Conservation (phyloP, 305 asterid species). For the Fraxinus ornus region DNA sequence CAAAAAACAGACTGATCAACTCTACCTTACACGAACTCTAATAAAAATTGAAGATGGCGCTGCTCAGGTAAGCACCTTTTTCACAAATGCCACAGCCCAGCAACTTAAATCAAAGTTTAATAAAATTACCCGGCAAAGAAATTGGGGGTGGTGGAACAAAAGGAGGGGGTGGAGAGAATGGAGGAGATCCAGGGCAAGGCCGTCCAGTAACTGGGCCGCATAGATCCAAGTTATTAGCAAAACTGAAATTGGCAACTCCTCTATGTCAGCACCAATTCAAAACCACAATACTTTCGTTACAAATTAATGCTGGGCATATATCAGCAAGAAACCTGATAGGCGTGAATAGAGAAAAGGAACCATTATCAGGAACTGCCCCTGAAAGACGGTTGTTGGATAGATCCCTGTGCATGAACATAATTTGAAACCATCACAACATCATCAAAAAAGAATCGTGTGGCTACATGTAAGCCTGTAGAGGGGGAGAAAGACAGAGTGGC, state of each 20-base stretch:
- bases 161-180: conserved; percentile 98
- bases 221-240: conserved; percentile 89
- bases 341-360: conserved; percentile 92
- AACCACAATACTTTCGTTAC: conserved; percentile 9
- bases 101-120: neutral
- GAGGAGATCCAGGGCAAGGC: conserved; percentile 99
- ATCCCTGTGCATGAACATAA: conserved; percentile 59
- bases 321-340: conserved; percentile 72
- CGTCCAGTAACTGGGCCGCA: conserved; percentile 96
- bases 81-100: neutral
- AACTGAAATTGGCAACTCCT: conserved; percentile 49
- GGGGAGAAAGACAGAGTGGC: neutral
- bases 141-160: conserved; percentile 84
- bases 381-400: conserved; percentile 84
- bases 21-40: neutral
- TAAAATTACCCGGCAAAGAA: conserved; percentile 60
- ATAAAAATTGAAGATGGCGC: neutral
- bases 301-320: conserved; percentile 12
- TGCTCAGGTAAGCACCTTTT: neutral
- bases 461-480: neutral
- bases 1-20: neutral
- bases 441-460: neutral
- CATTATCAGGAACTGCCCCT: conserved; percentile 93
- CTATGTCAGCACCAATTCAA: conserved; percentile 24
- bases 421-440: conserved; percentile 10